Evolutionary conservation across 2,329 filamentous ascomycete species (phyloP), one percentile per base, ranked within the genome.

Genomic region (Hortaea werneckii): DNA sequence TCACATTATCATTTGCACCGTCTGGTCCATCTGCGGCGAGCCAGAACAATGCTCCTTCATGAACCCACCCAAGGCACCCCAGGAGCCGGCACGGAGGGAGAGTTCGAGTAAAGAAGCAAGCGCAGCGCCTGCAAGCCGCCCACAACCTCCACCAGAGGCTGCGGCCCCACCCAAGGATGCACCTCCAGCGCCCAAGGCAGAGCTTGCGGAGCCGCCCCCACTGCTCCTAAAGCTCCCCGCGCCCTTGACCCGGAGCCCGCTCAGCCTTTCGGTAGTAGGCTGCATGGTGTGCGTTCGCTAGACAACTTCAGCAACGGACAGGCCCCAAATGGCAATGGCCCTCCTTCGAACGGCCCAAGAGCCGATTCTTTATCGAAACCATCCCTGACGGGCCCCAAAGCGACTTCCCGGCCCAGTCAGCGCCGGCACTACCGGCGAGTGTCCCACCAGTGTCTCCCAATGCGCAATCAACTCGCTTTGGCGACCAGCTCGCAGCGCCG

Each of bases 81-180:
- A 39, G 8, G 37, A 39, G 37, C 37, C 10, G 10, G 10, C 10
- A 8, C 7, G 10, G 10, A 26, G 8, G 13, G 8, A 8, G 8
- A 20, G 8, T 13, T 20, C 37, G 13, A 26, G 10, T 12, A 10
- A 39, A 39, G 37, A 26, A 13, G 10, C 7, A 3, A n/a, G 8
- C n/a, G 4, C n/a, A 9, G 3, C 32, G 32, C 32, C 32, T 9
- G 32, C 32, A 35, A 9, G 9, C 9, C n/a, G n/a, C n/a, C 32
- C 32, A 9, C 51, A 46, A 11, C 54, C 54, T 10, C 53, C 57
- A 6, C 29, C 45, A 13, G 53, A 59, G 8, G 54, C 54, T 1
- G 58, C 65, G 4, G 63, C 53, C 13, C 63, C 67, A 8, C 66
- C 68, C 4, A 61, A 65, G 44, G 65, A 58, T 41, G 62, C 65